Percentiles rank a stretch among this genome's conserved stretches.
These are phyloP conservation scores for Metahyphopichia silvanorum DNA, from an alignment of 805 yeast genomes.

Conservation along the genomic window DNA sequence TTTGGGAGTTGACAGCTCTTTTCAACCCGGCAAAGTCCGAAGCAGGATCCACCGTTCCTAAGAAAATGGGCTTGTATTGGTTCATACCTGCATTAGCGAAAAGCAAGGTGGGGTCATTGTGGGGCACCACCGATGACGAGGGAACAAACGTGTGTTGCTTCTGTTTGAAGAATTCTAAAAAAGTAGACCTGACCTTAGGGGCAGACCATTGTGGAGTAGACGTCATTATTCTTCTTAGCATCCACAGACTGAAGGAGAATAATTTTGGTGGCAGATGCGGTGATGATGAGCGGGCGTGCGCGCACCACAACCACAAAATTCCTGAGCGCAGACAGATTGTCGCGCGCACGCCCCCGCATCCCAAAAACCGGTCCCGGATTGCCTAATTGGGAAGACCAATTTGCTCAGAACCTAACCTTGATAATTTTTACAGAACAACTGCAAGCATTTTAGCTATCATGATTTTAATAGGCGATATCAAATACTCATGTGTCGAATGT, in stretches of 20 bases:
- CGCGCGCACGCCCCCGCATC: no score
- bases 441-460: no score
- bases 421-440: no score
- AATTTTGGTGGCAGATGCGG: no score
- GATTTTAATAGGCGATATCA: conserved; percentile 76
- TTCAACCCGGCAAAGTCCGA: conserved; percentile 80
- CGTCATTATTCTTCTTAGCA: conserved; percentile 21
- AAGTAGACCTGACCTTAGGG: conserved; percentile 72
- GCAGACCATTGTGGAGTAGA: conserved; percentile 37
- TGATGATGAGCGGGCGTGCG: no score
- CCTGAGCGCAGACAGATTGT: no score
- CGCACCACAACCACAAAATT: no score
- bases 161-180: conserved; percentile 73
- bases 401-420: no score
- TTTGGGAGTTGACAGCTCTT: conserved; percentile 93
- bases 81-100: conserved; percentile 99
- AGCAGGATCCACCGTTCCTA: conserved; percentile 96
- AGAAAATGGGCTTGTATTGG: conserved; percentile 95
- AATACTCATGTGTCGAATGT: conserved; percentile 83
- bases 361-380: no score
- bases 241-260: no score
- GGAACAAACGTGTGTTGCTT: conserved; percentile 78
- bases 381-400: conserved; percentile 6
- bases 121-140: conserved; percentile 93
- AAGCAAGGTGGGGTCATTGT: conserved; percentile 93